These are phyloP conservation scores for Penicillium taxi DNA, from an alignment of 495 filamentous ascomycete species.

Conservation along the genomic window DNA sequence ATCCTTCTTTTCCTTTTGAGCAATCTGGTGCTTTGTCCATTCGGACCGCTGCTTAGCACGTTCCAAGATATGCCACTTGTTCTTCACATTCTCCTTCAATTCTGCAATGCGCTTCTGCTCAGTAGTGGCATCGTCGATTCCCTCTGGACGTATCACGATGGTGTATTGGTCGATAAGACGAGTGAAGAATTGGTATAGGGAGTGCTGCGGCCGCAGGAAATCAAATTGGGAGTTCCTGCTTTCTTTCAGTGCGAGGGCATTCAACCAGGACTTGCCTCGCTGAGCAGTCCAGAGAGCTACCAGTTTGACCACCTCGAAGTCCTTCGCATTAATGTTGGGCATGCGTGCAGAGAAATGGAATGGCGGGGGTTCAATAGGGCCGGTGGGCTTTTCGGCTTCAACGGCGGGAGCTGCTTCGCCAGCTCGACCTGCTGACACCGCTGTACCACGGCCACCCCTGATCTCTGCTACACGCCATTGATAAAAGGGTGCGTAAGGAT, in stretches of 20 bases:
- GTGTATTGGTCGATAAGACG: conserved; percentile 90
- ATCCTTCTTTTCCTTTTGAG: conserved; percentile 82
- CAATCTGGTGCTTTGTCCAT: conserved; percentile 75
- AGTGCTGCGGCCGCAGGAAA: conserved; percentile 92
- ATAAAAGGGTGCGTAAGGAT: conserved; percentile 85
- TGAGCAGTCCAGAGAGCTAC: conserved; percentile 88
- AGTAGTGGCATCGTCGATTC: conserved; percentile 58
- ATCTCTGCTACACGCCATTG: conserved; percentile 84
- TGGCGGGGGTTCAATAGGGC: conserved; percentile 77
- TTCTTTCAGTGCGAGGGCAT: conserved; percentile 76
- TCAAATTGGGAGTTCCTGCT: conserved; percentile 92
- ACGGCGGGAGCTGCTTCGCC: conserved; percentile 51
- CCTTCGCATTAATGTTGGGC: conserved; percentile 93
- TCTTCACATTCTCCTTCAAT: conserved; percentile 64
- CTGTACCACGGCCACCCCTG: conserved; percentile 70
- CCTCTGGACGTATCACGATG: conserved; percentile 60
- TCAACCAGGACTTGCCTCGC: conserved; percentile 86
- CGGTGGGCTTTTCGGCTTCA: conserved; percentile 62
- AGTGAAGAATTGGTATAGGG: conserved; percentile 88
- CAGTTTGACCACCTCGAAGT: conserved; percentile 84
- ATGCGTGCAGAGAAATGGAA: conserved; percentile 94
- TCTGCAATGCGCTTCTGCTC: conserved; percentile 64
- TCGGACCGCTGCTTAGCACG: conserved; percentile 78
- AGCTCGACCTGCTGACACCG: conserved; percentile 66
- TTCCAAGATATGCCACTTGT: conserved; percentile 73